Base-by-base conservation (phyloP, 371 early-diverging fungal species). In the Saksenaea oblongispora region DNA sequence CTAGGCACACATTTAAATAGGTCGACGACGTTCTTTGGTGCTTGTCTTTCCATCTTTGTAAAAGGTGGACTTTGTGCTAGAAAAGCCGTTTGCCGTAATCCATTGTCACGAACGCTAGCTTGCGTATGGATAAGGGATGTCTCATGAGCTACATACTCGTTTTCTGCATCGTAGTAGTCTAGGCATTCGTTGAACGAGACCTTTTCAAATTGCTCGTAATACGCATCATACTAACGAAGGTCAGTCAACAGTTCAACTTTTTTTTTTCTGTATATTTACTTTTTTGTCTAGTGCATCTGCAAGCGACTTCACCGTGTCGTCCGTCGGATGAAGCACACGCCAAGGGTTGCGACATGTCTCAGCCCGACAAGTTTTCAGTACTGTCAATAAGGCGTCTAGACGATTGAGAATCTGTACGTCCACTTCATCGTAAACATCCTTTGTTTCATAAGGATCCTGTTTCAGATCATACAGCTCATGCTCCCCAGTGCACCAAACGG, bases 401-500 rank as follows among this genome's bases (percentile, higher is more conserved):
- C 89, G 81, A 62, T 84, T 74, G 34, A 82, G 27, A 5, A 88
- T 66, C 17, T 69, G 56, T 10, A 26, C 24, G 13, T 61, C 22
- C 1, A 37, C 61, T 17, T 58, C 34, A 1, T 64, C 39, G 65
- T 84, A 84, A 22, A 79, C 58, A 59, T 89, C 85, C 9, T 75
- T 62, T 39, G 81, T 36, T 66, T 87, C 84, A 69, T 85, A 84
- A 15, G 89, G 89, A 41, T 89, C 89, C 13, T 73, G 61, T 31
- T 75, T 75, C 28, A 86, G 59, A 56, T 87, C 79, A 58, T 86
- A 87, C 18, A 87, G 67, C 63, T 89, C 87, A 58, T 80, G 82
- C 39, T 87, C 85, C 28, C 87, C 87, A 7, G 87, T 89, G 67
- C 87, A 89, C 85, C 85, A 86, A 9, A 80, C 80, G 18, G 82